A percentile compares a stretch with the other conserved stretches of the same genome.
Evolutionary conservation across 176 grass and related monocot genomes (phyloP).

Genomic region (Secale cereale): DNA sequence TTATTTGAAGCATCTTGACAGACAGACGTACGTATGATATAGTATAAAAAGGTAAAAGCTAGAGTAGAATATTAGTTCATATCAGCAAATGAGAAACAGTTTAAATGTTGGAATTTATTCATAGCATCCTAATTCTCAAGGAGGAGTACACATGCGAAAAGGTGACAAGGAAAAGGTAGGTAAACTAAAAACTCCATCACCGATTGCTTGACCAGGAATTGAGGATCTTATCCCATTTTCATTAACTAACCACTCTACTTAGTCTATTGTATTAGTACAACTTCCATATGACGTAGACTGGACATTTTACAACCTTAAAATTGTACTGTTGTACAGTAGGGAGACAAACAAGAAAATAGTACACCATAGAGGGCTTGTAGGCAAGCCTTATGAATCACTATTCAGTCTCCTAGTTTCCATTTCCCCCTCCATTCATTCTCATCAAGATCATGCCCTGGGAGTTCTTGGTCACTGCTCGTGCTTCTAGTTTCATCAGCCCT

Average conservation of each 20-base stretch:
- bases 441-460: slow-evolving; percentile 2
- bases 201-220: background rate
- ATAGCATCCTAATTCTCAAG: background rate
- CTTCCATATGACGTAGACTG: background rate
- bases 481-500: slow-evolving; percentile 28
- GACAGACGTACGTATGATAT: background rate
- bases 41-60: background rate
- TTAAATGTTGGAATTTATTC: background rate
- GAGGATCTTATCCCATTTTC: background rate
- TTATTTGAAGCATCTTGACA: background rate
- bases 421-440: slow-evolving; percentile 29
- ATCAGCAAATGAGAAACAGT: slow-evolving; percentile 1
- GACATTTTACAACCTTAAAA: background rate
- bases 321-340: slow-evolving; percentile 16
- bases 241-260: background rate
- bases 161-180: background rate
- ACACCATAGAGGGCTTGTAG: background rate
- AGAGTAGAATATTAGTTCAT: background rate
- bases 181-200: background rate
- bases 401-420: slow-evolving; percentile 38
- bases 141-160: background rate
- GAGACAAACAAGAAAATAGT: slow-evolving; percentile 14
- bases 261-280: background rate
- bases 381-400: background rate
- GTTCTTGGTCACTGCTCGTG: background rate